Percentiles rank a stretch among this genome's conserved stretches.
These are phyloP conservation scores for Bertia moriformis DNA, from an alignment of 2,329 filamentous ascomycete genomes.

Conservation along the genomic window DNA sequence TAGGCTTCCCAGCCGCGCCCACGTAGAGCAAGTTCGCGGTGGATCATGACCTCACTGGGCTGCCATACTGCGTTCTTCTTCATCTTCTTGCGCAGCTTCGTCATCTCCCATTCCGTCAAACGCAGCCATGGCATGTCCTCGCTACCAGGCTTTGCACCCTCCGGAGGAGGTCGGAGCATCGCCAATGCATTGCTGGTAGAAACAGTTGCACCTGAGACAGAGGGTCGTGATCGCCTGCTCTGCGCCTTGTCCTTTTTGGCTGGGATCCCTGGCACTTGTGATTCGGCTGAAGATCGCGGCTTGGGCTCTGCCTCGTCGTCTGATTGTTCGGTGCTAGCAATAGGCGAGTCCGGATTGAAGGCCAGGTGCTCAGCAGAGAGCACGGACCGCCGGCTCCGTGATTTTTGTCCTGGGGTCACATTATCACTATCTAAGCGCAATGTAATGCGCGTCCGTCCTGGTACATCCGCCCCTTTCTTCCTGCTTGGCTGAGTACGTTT, in stretches of 20 bases:
- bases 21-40: constrained; percentile 43
- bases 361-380: too few species aligned
- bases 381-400: constrained; percentile 18
- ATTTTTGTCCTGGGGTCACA: constrained; percentile 11
- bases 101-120: constrained; percentile 55
- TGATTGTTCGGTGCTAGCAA: constrained; percentile 27
- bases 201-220: constrained; percentile 26
- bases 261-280: neutral
- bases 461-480: constrained; percentile 8
- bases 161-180: constrained; percentile 40
- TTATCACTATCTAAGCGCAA: constrained; percentile 8
- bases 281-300: constrained; percentile 5
- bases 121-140: constrained; percentile 48
- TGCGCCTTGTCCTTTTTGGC: neutral
- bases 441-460: constrained; percentile 10
- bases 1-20: constrained; percentile 37
- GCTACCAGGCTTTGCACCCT: constrained; percentile 42
- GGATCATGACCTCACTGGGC: constrained; percentile 52
- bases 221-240: constrained; percentile 3
- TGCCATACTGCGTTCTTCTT: constrained; percentile 61
- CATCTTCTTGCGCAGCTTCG: constrained; percentile 51
- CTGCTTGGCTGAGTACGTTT: constrained; percentile 13
- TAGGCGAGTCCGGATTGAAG: constrained; percentile 24
- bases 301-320: constrained; percentile 18
- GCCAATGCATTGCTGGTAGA: constrained; percentile 48